Evolutionary conservation across 352 stramenopile genomes (phyloP).

Genomic region (Phytophthora chlamydospora): DNA sequence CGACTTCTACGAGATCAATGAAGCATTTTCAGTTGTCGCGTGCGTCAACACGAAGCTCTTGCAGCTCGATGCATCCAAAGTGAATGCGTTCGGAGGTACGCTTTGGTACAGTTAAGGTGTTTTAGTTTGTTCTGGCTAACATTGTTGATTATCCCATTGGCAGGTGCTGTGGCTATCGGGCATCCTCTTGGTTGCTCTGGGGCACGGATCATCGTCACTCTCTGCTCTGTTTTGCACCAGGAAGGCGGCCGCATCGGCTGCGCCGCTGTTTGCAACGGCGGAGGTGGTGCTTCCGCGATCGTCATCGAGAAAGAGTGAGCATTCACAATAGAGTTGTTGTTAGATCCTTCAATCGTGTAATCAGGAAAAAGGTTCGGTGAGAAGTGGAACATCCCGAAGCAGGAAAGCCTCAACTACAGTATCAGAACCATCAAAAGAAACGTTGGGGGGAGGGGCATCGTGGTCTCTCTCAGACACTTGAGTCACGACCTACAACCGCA

Average conservation of each 20-base stretch:
- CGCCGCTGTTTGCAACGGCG: conserved; percentile 97
- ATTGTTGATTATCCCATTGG: neutral
- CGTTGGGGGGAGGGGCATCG: too few species aligned
- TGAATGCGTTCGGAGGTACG: conserved; percentile 96
- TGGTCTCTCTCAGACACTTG: too few species aligned
- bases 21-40: conserved; percentile 96
- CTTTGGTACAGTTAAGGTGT: neutral
- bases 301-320: conserved; percentile 86
- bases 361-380: too few species aligned
- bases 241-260: conserved; percentile 91
- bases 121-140: neutral
- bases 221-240: conserved; percentile 92
- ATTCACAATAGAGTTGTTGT: neutral
- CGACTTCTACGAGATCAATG: conserved; percentile 98
- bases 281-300: conserved; percentile 94
- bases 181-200: conserved; percentile 77
- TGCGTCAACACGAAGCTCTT: conserved; percentile 94
- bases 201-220: conserved; percentile 91
- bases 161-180: conserved; percentile 63
- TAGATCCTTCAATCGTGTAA: too few species aligned
- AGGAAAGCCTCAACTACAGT: too few species aligned
- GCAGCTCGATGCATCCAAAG: conserved; percentile 79
- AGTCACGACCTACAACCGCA: conserved; percentile 9
- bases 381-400: too few species aligned
- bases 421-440: too few species aligned